Conservation (phyloP, 305 asterid species). For the Plantago lanceolata region DNA sequence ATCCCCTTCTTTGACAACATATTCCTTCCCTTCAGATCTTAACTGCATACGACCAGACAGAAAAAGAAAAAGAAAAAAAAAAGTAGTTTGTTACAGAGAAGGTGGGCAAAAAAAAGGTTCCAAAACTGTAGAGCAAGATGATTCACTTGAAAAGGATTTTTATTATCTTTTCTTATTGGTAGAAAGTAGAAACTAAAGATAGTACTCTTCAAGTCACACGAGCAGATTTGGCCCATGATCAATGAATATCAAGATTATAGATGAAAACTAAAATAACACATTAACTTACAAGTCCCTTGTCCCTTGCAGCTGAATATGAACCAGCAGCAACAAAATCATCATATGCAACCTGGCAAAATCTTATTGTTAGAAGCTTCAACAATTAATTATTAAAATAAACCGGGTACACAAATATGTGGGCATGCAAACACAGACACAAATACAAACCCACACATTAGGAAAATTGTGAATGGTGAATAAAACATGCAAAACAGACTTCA, state of each 20-base stretch:
- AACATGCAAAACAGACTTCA: neutral
- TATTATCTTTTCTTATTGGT: neutral
- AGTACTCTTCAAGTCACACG: too few relatives aligned
- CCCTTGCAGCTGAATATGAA: constrained; percentile 87
- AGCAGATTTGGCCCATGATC: neutral
- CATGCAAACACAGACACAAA: neutral
- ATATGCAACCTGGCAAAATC: constrained; percentile 67
- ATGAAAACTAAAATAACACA: constrained; percentile 10
- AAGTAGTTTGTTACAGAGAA: too few relatives aligned
- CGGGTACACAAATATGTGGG: neutral
- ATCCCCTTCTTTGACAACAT: constrained; percentile 86
- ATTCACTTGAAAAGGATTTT: neutral
- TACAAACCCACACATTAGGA: neutral
- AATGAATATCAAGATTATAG: neutral
- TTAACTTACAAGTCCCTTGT: constrained; percentile 88
- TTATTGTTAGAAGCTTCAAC: constrained; percentile 17
- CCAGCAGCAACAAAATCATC: constrained; percentile 89
- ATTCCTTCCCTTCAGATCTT: constrained; percentile 93
- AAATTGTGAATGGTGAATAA: neutral
- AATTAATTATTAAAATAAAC: neutral
- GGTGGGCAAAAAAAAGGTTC: too few relatives aligned
- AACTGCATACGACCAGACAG: constrained; percentile 47
- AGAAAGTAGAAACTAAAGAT: too few relatives aligned
- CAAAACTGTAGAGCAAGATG: too few relatives aligned
- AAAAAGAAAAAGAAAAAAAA: constrained; percentile 5